These are phyloP conservation scores for Camellia japonica DNA, from an alignment of 148 eudicot genomes.

Conservation along the genomic window DNA sequence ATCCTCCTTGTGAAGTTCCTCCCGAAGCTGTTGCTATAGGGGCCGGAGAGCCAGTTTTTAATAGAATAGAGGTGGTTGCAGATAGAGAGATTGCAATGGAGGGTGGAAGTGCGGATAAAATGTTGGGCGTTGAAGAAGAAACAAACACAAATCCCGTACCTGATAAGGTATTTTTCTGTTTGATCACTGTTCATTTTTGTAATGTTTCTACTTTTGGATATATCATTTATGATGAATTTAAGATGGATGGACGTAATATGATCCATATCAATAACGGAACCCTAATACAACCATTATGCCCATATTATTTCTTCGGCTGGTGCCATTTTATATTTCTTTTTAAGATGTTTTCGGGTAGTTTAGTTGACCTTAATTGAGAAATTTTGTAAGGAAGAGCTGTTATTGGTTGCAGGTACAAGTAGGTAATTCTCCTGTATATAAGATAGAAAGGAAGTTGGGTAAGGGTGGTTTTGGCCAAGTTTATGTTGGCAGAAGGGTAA, in stretches of 20 bases:
- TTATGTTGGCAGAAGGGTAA: constrained; percentile 80
- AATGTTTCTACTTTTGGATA: neutral
- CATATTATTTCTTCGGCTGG: neutral
- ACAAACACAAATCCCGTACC: constrained; percentile 79
- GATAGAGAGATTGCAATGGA: constrained; percentile 77
- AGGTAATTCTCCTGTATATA: constrained; percentile 75
- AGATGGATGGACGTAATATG: neutral
- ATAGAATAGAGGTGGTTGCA: constrained; percentile 59
- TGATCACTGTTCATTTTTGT: neutral
- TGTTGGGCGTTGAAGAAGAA: constrained; percentile 74
- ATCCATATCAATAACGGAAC: neutral
- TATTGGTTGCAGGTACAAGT: constrained; percentile 74
- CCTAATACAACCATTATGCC: neutral
- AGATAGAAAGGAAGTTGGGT: constrained; percentile 84
- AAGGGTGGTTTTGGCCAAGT: constrained; percentile 99
- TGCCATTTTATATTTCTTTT: neutral
- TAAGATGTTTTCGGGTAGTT: neutral
- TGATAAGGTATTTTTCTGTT: constrained; percentile 58
- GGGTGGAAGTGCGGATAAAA: constrained; percentile 74
- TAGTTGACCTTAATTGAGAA: too few relatives aligned
- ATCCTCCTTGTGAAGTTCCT: constrained; percentile 59
- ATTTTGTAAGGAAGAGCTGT: neutral
- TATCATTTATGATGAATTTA: neutral
- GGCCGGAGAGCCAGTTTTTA: constrained; percentile 50
- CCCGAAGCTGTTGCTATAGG: constrained; percentile 57